These are phyloP conservation scores for Neurospora sp. DNA, from an alignment of 495 filamentous ascomycete species.

Conservation along the genomic window DNA sequence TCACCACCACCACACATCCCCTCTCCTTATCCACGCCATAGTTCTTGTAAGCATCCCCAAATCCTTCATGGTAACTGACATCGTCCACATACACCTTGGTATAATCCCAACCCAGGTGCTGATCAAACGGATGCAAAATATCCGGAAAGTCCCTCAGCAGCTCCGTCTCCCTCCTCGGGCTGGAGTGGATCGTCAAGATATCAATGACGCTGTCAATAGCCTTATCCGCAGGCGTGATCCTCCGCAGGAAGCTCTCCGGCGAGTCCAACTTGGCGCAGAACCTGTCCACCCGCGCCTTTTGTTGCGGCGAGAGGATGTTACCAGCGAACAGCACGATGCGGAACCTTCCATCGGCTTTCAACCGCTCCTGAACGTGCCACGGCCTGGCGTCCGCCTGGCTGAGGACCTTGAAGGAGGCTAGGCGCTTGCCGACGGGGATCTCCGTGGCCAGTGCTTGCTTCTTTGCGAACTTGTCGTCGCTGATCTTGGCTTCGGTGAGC, in stretches of 20 bases:
- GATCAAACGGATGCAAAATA: slow-evolving; percentile 46
- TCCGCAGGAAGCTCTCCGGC: slow-evolving; percentile 26
- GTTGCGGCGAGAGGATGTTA: slow-evolving; percentile 33
- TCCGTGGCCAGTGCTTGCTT: slow-evolving; percentile 13
- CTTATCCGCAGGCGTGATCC: slow-evolving; percentile 34
- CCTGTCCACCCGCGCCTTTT: slow-evolving; percentile 36
- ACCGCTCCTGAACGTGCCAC: slow-evolving; percentile 38
- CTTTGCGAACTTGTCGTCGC: slow-evolving; percentile 11
- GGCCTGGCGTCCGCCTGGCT: slow-evolving; percentile 50
- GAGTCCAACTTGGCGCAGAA: slow-evolving; percentile 33
- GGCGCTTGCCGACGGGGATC: slow-evolving; percentile 36
- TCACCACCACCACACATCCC: slow-evolving; percentile 47
- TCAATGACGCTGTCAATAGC: slow-evolving; percentile 40
- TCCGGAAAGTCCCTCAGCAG: slow-evolving; percentile 46
- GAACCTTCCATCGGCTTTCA: slow-evolving; percentile 50
- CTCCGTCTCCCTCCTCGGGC: slow-evolving; percentile 36
- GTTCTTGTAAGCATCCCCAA: slow-evolving; percentile 52
- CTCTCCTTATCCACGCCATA: slow-evolving; percentile 50
- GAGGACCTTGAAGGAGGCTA: slow-evolving; percentile 51
- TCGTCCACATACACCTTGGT: slow-evolving; percentile 58
- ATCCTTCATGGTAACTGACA: slow-evolving; percentile 45
- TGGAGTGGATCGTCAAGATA: slow-evolving; percentile 51
- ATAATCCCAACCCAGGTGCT: slow-evolving; percentile 54
- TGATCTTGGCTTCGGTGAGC: neutral
- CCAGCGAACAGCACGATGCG: slow-evolving; percentile 57